Percentiles rank a stretch among this genome's conserved stretches.
Conservation (phyloP, 1,284 basidiomycete species). For the Gomphus bonarii region DNA sequence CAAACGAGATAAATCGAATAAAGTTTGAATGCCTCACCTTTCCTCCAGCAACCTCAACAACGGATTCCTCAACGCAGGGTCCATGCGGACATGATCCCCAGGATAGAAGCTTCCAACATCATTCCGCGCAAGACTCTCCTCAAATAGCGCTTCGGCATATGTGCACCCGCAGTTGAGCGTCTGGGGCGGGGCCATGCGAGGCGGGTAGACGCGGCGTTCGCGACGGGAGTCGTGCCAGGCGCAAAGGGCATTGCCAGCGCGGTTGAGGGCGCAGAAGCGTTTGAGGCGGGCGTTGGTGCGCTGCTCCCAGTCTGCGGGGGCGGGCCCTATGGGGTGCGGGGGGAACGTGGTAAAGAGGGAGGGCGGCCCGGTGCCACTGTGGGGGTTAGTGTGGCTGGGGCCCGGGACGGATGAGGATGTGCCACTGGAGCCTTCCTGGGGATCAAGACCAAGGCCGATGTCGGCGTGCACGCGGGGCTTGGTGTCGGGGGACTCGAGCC, state of each 20-base stretch:
- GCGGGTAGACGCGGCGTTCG: conserved; percentile 64
- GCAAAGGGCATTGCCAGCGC: conserved; percentile 75
- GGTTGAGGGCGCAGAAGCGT: conserved; percentile 63
- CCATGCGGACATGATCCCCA: conserved; percentile 77
- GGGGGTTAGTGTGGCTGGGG: too few relatives aligned
- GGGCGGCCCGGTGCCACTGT: too few relatives aligned
- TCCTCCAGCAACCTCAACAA: conserved; percentile 57
- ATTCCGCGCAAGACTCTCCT: conserved; percentile 69
- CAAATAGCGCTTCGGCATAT: conserved; percentile 71
- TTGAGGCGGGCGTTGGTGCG: neutral
- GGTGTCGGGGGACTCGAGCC: conserved; percentile 30
- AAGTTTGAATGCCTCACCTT: conserved; percentile 21
- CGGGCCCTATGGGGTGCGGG: neutral
- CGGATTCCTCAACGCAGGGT: conserved; percentile 70
- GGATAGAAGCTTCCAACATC: conserved; percentile 71
- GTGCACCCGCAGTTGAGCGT: conserved; percentile 77
- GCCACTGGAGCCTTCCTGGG: neutral
- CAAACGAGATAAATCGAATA: neutral
- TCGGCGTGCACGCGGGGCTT: conserved; percentile 11
- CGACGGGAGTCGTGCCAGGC: conserved; percentile 80
- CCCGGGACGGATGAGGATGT: conserved; percentile 12
- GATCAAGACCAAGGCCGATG: conserved; percentile 7
- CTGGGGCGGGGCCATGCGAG: conserved; percentile 68
- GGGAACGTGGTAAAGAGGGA: neutral
- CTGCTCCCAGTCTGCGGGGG: neutral